Evolutionary conservation across 305 asterid species (phyloP).

Genomic region (Fraxinus ornus): DNA sequence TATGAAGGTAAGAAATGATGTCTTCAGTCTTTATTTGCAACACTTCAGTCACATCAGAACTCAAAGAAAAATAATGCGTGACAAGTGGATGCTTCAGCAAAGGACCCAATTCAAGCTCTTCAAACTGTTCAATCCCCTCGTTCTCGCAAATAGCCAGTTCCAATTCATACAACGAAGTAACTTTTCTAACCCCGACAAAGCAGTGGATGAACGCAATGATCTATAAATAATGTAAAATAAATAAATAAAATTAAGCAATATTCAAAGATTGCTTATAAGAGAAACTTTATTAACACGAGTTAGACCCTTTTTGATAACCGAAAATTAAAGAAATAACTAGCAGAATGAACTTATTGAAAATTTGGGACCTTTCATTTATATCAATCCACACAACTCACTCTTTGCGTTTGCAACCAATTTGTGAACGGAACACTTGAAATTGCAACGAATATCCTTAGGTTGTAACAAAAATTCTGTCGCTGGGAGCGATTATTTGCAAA

Average conservation of each 20-base stretch:
- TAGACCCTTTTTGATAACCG: neutral
- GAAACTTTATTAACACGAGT: neutral
- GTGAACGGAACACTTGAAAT: neutral
- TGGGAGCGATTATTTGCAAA: neutral
- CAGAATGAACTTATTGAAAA: neutral
- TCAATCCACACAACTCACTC: neutral
- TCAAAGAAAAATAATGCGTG: constrained; percentile 64
- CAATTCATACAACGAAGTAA: constrained; percentile 77
- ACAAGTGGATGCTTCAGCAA: constrained; percentile 76
- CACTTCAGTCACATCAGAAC: constrained; percentile 55
- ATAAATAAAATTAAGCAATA: neutral
- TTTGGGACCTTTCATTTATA: neutral
- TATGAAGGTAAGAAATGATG: constrained; percentile 58
- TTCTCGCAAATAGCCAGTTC: constrained; percentile 75
- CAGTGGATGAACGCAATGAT: constrained; percentile 85
- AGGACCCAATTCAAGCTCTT: constrained; percentile 92
- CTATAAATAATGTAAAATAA: constrained; percentile 28
- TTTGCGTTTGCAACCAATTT: neutral
- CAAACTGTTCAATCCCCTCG: constrained; percentile 70
- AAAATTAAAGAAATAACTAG: neutral
- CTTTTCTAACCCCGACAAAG: constrained; percentile 75
- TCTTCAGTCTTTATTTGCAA: constrained; percentile 64
- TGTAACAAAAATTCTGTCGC: neutral
- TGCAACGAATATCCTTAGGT: neutral
- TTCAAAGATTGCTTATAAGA: neutral